Base-by-base conservation (phyloP, 768 basidiomycete genomes). In the Pulveroboletus sp. region DNA sequence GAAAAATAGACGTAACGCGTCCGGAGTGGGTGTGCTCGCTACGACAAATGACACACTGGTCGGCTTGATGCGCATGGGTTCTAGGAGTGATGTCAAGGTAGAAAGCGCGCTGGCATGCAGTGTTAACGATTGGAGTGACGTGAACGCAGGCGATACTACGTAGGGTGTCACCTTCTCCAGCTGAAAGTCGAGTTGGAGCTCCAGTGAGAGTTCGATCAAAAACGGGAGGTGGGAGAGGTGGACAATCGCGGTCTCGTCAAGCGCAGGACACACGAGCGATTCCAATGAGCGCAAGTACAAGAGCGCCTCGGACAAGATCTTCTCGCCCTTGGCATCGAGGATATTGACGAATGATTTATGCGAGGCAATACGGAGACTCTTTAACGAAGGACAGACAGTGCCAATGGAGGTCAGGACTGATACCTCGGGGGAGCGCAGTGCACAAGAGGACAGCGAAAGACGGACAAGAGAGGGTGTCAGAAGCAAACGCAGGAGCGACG, bases 1-100 rank as follows among this genome's bases (percentile, higher is more conserved):
- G 39, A 60, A 64, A 32, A 65, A 63, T 3, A 60, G 43, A 24
- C 53, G 58, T 8, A 65, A 41, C 39, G 43, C 60, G 18, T 64
- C 58, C 13, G 47, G 18, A 27, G 52, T 53, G 1, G 63, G 58
- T 1, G 36, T 33, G 1, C 1, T 42, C 21, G 26, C 31, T 41
- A 63, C 52, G 35, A 51, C 43, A 26, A 63, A 64, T 13, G 54
- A 44, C 40, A 64, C 43, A 17, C 9, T 17, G 7, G 9, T 36
- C 13, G 63, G 61, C 8, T 41, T 42, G 44, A 64, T 41, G 11
- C n/a, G 50, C 56, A 64, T 53, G 6, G 28, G 13, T 48, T 62
- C 54, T 5, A 64, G 32, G 30, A 64, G 45, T 4, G 60, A 46
- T 14, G 60, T 65, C 56, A 64, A 8, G 7, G 44, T 51, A 1